Conservation (phyloP, 75 land plant genomes). For the Selaginella tamariscina region DNA sequence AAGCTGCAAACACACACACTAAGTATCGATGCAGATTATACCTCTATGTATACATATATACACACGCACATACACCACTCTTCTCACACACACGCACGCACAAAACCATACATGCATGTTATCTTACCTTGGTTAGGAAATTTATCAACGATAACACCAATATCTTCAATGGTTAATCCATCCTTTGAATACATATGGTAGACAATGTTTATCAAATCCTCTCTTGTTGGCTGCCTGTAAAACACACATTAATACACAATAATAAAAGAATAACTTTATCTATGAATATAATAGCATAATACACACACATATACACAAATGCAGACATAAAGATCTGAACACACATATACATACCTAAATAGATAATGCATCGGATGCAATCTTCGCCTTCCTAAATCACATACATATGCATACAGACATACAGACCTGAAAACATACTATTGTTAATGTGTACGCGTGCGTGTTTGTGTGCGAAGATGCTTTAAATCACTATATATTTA, state of each 20-base stretch:
- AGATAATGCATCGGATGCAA: neutral
- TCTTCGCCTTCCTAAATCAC: too few relatives aligned
- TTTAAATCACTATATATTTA: too few relatives aligned
- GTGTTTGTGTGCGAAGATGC: too few relatives aligned
- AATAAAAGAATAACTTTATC: too few relatives aligned
- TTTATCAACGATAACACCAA: conserved; percentile 44
- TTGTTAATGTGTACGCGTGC: too few relatives aligned
- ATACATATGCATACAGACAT: too few relatives aligned
- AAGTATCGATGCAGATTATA: neutral
- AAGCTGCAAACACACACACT: conserved; percentile 37
- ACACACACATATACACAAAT: too few relatives aligned
- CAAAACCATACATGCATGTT: neutral
- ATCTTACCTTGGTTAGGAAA: conserved; percentile 88
- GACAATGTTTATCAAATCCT: conserved; percentile 76
- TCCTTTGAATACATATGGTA: conserved; percentile 71
- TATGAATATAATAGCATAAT: neutral
- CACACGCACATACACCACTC: neutral
- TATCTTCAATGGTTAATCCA: conserved; percentile 56
- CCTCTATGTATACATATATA: neutral
- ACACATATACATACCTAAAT: too few relatives aligned
- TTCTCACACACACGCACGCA: neutral
- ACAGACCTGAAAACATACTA: too few relatives aligned
- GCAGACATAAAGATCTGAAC: too few relatives aligned
- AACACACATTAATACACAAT: neutral
- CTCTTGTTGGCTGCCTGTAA: conserved; percentile 77